Conservation (phyloP, 345 rosid species). For the Streptanthus diversifolius region DNA sequence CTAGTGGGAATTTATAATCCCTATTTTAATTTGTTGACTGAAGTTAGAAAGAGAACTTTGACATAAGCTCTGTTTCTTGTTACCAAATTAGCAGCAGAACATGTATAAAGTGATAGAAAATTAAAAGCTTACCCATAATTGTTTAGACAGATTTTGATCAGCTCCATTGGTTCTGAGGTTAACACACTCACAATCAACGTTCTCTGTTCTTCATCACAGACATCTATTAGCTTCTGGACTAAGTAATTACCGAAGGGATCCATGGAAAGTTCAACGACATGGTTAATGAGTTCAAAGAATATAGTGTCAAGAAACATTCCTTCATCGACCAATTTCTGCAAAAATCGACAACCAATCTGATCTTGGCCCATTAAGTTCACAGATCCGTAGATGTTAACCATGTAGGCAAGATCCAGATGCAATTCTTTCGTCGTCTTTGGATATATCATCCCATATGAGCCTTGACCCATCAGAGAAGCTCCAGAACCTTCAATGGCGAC, state of each 20-base stretch:
- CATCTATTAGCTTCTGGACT: conserved; percentile 50
- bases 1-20: neutral
- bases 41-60: neutral
- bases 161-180: conserved; percentile 41
- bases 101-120: neutral
- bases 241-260: conserved; percentile 66
- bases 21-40: conserved; percentile 3
- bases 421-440: neutral
- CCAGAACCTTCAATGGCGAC: conserved; percentile 30
- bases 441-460: neutral
- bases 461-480: conserved; percentile 22
- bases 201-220: conserved; percentile 47
- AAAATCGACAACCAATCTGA: conserved; percentile 50
- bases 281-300: conserved; percentile 37
- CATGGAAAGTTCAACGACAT: conserved; percentile 46
- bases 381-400: conserved; percentile 42
- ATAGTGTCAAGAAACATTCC: conserved; percentile 41
- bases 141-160: conserved; percentile 47
- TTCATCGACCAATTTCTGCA: conserved; percentile 50
- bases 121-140: conserved; percentile 48
- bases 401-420: conserved; percentile 31
- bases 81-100: neutral
- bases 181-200: conserved; percentile 38
- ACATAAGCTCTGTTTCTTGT: neutral
- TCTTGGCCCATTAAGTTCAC: conserved; percentile 49